Evolutionary conservation across 169 alveolate genomes (phyloP).

Genomic region (Cryptosporidium ubiquitum): DNA sequence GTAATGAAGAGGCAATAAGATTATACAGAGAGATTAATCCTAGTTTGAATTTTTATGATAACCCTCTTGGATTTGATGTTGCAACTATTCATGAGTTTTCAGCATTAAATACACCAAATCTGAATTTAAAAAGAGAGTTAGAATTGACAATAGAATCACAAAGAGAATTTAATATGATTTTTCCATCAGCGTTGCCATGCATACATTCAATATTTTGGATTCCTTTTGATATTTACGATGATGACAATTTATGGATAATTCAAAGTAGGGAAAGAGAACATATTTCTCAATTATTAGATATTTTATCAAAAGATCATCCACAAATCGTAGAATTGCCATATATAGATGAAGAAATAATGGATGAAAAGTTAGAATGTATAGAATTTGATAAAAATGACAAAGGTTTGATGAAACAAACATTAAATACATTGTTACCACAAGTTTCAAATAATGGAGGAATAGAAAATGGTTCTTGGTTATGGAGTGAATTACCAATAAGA

Average conservation of each 20-base stretch:
- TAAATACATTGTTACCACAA: slow-evolving; percentile 35
- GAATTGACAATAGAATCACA: slow-evolving; percentile 62
- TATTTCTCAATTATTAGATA: slow-evolving; percentile 22
- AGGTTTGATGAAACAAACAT: slow-evolving; percentile 30
- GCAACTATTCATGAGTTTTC: slow-evolving; percentile 72
- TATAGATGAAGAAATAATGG: slow-evolving; percentile 51
- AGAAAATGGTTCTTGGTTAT: slow-evolving; percentile 62
- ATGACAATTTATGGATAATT: slow-evolving; percentile 57
- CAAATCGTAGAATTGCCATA: slow-evolving; percentile 67
- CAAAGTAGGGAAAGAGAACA: slow-evolving; percentile 25
- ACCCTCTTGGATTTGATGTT: slow-evolving; percentile 65
- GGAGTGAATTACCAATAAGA: slow-evolving; percentile 65
- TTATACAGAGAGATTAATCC: slow-evolving; percentile 68
- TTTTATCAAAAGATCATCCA: slow-evolving; percentile 64
- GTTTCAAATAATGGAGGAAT: slow-evolving; percentile 41
- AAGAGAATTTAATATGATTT: slow-evolving; percentile 68
- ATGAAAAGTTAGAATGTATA: slow-evolving; percentile 31
- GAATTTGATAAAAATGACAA: slow-evolving; percentile 35
- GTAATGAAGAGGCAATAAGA: slow-evolving; percentile 63
- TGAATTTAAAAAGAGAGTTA: slow-evolving; percentile 56
- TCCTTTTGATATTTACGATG: slow-evolving; percentile 72
- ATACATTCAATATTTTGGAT: slow-evolving; percentile 73
- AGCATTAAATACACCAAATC: slow-evolving; percentile 66
- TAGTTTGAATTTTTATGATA: slow-evolving; percentile 58
- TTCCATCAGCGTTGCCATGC: slow-evolving; percentile 69